A percentile compares a stretch with the other conserved stretches of the same genome.
Evolutionary conservation across 2,329 filamentous ascomycete species (phyloP).

Genomic region (Trichoderma polysporum): DNA sequence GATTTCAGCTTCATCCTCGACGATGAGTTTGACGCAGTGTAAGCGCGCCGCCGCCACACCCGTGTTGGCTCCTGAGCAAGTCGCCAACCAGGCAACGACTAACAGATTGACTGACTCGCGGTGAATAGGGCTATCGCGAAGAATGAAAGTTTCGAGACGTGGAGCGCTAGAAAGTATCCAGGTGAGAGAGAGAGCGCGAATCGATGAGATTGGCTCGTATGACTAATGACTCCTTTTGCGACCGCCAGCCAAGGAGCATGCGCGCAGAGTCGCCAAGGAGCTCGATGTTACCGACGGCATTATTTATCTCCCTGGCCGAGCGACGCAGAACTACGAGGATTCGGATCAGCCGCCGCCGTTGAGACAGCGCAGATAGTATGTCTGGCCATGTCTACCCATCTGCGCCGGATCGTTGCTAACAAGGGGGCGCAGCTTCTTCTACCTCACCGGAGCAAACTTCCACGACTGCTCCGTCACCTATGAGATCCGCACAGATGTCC

Average conservation of each 20-base stretch:
- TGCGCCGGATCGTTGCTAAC: not conserved
- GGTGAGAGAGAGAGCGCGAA: constrained; percentile 30
- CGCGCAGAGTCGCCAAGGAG: constrained; percentile 54
- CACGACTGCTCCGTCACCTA: constrained; percentile 57
- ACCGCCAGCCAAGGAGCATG: constrained; percentile 53
- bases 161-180: constrained; percentile 37
- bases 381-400: not conserved
- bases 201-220: not conserved
- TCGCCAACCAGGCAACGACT: too few species aligned
- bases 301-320: constrained; percentile 56
- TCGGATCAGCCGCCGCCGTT: constrained; percentile 58
- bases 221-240: not conserved
- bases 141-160: constrained; percentile 13
- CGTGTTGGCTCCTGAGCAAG: not conserved
- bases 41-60: constrained; percentile 15
- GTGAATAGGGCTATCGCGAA: constrained; percentile 7
- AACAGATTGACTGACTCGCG: not conserved
- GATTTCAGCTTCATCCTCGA: constrained; percentile 42
- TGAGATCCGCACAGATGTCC: constrained; percentile 57
- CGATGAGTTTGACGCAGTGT: constrained; percentile 58
- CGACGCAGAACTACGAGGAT: constrained; percentile 53
- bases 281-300: constrained; percentile 51
- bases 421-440: constrained; percentile 52
- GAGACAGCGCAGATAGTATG: constrained; percentile 59
- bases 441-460: constrained; percentile 55